Evolutionary conservation across 768 basidiomycete species (phyloP).

Genomic region (Phaeotremella skinneri): DNA sequence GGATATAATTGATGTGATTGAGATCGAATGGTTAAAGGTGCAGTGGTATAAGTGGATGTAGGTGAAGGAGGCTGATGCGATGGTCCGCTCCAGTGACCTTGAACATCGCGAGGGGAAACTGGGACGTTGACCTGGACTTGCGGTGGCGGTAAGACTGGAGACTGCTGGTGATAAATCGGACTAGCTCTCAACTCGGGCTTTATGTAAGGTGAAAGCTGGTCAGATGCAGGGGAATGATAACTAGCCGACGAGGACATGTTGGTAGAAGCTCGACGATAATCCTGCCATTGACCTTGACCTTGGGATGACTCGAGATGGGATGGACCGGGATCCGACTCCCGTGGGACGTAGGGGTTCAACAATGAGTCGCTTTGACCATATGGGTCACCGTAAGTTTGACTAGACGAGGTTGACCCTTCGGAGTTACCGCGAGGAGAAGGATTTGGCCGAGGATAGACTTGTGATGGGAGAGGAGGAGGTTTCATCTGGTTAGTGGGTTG

Average conservation of each 20-base stretch:
- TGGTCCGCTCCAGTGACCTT: not conserved
- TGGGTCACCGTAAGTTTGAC: not conserved
- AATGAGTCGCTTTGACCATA: not conserved
- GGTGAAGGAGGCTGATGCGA: conserved; percentile 12
- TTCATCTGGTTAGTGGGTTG: conserved; percentile 24
- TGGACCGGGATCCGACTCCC: conserved; percentile 35
- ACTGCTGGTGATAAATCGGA: conserved; percentile 24
- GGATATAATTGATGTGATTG: conserved; percentile 30
- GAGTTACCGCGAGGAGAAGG: conserved; percentile 13
- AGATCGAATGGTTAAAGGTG: conserved; percentile 16
- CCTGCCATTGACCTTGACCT: conserved; percentile 24
- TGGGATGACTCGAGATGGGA: conserved; percentile 2
- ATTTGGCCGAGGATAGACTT: conserved; percentile 17
- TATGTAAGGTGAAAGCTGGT: conserved; percentile 35
- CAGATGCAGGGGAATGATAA: conserved; percentile 28
- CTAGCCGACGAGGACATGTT: conserved; percentile 33
- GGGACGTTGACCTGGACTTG: conserved; percentile 7
- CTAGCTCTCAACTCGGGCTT: conserved; percentile 11
- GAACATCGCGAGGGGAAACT: conserved; percentile 8
- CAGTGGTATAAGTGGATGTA: conserved; percentile 9
- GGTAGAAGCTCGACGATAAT: conserved; percentile 25
- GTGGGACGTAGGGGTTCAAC: conserved; percentile 40
- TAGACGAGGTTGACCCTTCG: conserved; percentile 16
- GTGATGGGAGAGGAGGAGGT: conserved; percentile 40
- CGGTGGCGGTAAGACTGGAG: conserved; percentile 8